Conservation (phyloP, 2,329 filamentous ascomycete genomes). For the Paraphoma sp. region DNA sequence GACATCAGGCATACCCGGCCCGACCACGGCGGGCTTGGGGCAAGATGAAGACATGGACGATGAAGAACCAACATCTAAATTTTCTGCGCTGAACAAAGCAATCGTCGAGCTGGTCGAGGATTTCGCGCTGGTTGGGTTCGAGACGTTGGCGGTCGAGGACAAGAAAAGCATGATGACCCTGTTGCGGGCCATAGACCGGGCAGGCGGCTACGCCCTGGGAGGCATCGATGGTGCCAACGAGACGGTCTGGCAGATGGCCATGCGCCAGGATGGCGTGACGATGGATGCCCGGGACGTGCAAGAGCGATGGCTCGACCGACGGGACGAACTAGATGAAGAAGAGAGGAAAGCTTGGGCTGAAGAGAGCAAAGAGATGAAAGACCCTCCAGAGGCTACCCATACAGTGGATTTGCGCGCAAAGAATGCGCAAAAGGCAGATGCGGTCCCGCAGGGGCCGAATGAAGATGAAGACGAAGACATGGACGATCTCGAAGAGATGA, state of each 20-base stretch:
- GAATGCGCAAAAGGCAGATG: slow-evolving; percentile 3
- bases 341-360: slow-evolving; percentile 79
- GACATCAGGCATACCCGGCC: slow-evolving; percentile 44
- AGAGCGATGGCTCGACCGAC: slow-evolving; percentile 92
- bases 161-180: slow-evolving; percentile 97
- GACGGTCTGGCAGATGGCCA: slow-evolving; percentile 95
- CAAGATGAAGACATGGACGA: slow-evolving; percentile 56
- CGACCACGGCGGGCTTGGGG: slow-evolving; percentile 16
- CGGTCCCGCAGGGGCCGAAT: background rate
- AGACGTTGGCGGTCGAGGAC: slow-evolving; percentile 94
- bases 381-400: slow-evolving; percentile 19
- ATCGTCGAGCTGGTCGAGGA: slow-evolving; percentile 87
- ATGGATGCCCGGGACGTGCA: slow-evolving; percentile 91
- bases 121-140: slow-evolving; percentile 88
- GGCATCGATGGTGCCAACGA: slow-evolving; percentile 91
- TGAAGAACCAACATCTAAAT: slow-evolving; percentile 64
- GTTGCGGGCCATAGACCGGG: slow-evolving; percentile 86
- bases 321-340: slow-evolving; percentile 82
- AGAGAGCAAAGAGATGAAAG: slow-evolving; percentile 63
- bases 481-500: slow-evolving; percentile 49
- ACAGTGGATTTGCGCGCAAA: slow-evolving; percentile 9
- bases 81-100: slow-evolving; percentile 82
- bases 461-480: slow-evolving; percentile 41
- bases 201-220: slow-evolving; percentile 91
- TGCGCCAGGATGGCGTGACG: slow-evolving; percentile 72